Percentiles rank a stretch among this genome's conserved stretches.
These are phyloP conservation scores for Eucalyptus cloeziana DNA, from an alignment of 345 rosid genomes.

Conservation along the genomic window DNA sequence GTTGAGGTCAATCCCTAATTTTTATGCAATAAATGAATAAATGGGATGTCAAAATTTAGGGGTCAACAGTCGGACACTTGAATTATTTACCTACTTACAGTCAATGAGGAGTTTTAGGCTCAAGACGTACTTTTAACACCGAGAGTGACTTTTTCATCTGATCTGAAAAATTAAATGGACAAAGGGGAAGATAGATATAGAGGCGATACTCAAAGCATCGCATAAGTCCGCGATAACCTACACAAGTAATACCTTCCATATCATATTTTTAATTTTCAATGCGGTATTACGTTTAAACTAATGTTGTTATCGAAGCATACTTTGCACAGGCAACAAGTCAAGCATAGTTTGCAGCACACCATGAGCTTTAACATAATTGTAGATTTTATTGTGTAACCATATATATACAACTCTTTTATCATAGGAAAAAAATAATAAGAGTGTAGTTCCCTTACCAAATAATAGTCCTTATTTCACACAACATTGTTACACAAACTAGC, in stretches of 20 bases:
- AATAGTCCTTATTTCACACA: background rate
- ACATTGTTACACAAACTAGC: background rate
- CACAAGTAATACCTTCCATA: background rate
- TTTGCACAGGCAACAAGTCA: background rate
- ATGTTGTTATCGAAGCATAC: background rate
- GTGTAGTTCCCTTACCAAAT: background rate
- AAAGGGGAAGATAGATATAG: background rate
- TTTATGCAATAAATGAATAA: too few relatives aligned
- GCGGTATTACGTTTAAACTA: background rate
- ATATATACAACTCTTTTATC: background rate
- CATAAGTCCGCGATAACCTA: background rate
- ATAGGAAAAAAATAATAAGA: background rate
- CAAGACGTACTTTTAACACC: too few relatives aligned
- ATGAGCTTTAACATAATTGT: background rate
- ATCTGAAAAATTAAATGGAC: background rate
- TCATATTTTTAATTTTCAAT: background rate
- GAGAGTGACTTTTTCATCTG: background rate
- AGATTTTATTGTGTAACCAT: background rate
- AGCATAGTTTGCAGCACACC: background rate
- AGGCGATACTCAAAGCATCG: background rate
- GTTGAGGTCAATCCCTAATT: too few relatives aligned
- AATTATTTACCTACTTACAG: background rate
- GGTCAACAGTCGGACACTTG: too few relatives aligned
- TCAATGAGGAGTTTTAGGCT: background rate
- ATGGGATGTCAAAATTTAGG: too few relatives aligned